Percentiles rank a stretch among this genome's conserved stretches.
Evolutionary conservation across 345 rosid genomes (phyloP).

Genomic region (Adansonia digitata): DNA sequence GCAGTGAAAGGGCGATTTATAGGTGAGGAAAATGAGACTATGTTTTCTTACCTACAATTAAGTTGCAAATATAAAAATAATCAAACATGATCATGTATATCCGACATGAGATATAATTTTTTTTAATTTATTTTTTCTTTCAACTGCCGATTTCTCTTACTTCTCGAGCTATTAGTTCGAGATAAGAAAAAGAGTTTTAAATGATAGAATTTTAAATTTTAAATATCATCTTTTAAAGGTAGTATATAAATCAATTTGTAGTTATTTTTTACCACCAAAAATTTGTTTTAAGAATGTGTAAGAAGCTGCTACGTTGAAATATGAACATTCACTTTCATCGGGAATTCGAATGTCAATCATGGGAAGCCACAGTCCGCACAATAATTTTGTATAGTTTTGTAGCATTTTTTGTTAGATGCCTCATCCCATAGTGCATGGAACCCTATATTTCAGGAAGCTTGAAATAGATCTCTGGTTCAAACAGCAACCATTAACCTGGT

Average conservation of each 20-base stretch:
- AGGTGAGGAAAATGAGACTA: neutral
- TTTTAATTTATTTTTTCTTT: too few relatives aligned
- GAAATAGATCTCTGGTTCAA: neutral
- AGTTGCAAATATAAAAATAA: too few relatives aligned
- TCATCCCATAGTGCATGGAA: neutral
- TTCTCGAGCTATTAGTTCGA: too few relatives aligned
- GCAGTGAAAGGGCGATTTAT: neutral
- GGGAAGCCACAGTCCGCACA: neutral
- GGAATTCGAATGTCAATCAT: neutral
- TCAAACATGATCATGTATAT: too few relatives aligned
- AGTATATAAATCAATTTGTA: too few relatives aligned
- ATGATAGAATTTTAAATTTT: too few relatives aligned
- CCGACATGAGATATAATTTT: too few relatives aligned
- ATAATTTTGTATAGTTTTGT: neutral
- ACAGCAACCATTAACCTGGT: neutral
- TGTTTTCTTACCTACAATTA: too few relatives aligned
- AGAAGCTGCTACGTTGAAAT: neutral
- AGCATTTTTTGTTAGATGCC: neutral
- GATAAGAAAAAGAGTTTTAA: too few relatives aligned
- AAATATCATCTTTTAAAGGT: too few relatives aligned
- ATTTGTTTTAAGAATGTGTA: neutral
- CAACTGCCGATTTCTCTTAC: too few relatives aligned
- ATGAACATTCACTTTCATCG: neutral
- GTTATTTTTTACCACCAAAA: neutral
- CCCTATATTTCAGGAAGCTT: slow-evolving; percentile 7